phyloP scores from a whole-genome alignment of 2,329 filamentous ascomycete genomes.

The Epichloe amarillans region DNA sequence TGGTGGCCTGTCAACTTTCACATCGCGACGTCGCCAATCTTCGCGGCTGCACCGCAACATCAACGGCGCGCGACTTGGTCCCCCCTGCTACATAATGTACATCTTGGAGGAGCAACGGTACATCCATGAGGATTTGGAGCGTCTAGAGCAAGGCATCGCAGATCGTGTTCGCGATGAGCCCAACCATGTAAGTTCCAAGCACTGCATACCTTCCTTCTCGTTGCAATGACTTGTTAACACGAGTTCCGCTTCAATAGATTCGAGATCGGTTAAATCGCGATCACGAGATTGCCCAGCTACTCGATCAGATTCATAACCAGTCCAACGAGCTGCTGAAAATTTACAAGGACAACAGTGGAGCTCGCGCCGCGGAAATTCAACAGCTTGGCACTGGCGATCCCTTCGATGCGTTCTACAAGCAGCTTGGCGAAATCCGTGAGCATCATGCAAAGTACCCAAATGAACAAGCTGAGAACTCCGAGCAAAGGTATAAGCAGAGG shows the following conservation, averaged over 20 bases:
- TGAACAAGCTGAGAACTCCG: conserved; percentile 88
- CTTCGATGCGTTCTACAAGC: conserved; percentile 83
- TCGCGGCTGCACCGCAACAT: not conserved
- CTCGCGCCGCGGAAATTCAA: conserved; percentile 67
- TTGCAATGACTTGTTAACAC: conserved; percentile 9
- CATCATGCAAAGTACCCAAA: conserved; percentile 89
- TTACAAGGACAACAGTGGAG: conserved; percentile 66
- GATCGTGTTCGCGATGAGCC: conserved; percentile 84
- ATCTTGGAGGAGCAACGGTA: conserved; percentile 86
- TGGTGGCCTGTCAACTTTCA: too few relatives aligned
- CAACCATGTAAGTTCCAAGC: conserved; percentile 52
- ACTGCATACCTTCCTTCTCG: not conserved
- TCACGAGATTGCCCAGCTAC: conserved; percentile 78
- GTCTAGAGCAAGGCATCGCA: conserved; percentile 84
- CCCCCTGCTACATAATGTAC: conserved; percentile 44
- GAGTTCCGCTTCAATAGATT: conserved; percentile 39
- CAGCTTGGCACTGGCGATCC: conserved; percentile 72
- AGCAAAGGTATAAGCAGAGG: conserved; percentile 72
- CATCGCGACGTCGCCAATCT: not conserved
- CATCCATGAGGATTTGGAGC: conserved; percentile 91
- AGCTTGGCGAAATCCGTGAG: conserved; percentile 66
- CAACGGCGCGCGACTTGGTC: not conserved
- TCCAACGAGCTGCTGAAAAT: conserved; percentile 68
- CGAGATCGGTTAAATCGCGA: conserved; percentile 82
- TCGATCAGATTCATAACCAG: conserved; percentile 78